A percentile compares a stretch with the other conserved stretches of the same genome.
Conservation (phyloP, 495 filamentous ascomycete genomes). For the Hypoxylon perforatum region DNA sequence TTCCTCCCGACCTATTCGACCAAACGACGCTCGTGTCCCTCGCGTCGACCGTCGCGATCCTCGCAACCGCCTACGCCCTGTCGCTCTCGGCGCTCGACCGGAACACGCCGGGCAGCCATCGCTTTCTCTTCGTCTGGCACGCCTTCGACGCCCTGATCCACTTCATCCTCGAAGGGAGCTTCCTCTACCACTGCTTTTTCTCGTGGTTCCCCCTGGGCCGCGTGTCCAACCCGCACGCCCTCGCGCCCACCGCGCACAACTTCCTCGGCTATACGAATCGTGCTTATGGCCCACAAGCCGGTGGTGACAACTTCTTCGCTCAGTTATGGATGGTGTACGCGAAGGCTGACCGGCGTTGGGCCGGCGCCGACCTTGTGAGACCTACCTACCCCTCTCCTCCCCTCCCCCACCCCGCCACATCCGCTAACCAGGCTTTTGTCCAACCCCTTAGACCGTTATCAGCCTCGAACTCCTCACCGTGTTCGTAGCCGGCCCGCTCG, state of each 20-base stretch:
- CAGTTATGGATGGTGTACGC: slow-evolving; percentile 93
- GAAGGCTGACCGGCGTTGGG: slow-evolving; percentile 87
- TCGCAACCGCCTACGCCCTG: slow-evolving; percentile 56
- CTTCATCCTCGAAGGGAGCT: slow-evolving; percentile 87
- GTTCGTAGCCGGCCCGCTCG: slow-evolving; percentile 77
- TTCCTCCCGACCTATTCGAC: slow-evolving; percentile 62
- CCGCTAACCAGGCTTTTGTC: slow-evolving; percentile 14
- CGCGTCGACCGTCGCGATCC: slow-evolving; percentile 59
- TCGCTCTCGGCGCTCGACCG: slow-evolving; percentile 56
- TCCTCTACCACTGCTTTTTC: slow-evolving; percentile 93
- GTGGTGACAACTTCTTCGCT: slow-evolving; percentile 67
- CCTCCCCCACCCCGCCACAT: background rate
- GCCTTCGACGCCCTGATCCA: slow-evolving; percentile 91
- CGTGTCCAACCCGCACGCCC: slow-evolving; percentile 40
- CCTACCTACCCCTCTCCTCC: background rate
- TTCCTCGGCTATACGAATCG: slow-evolving; percentile 60
- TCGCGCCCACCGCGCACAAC: slow-evolving; percentile 54
- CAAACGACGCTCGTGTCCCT: slow-evolving; percentile 65
- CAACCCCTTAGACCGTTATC: slow-evolving; percentile 66
- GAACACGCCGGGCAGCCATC: slow-evolving; percentile 52
- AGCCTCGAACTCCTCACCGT: slow-evolving; percentile 90
- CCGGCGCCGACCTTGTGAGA: slow-evolving; percentile 72
- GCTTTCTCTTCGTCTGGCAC: slow-evolving; percentile 94
- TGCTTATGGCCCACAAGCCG: slow-evolving; percentile 80
- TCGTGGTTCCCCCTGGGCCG: slow-evolving; percentile 62